Base-by-base conservation (phyloP, 108 stramenopile genomes). In the Nitzschia sp. region DNA sequence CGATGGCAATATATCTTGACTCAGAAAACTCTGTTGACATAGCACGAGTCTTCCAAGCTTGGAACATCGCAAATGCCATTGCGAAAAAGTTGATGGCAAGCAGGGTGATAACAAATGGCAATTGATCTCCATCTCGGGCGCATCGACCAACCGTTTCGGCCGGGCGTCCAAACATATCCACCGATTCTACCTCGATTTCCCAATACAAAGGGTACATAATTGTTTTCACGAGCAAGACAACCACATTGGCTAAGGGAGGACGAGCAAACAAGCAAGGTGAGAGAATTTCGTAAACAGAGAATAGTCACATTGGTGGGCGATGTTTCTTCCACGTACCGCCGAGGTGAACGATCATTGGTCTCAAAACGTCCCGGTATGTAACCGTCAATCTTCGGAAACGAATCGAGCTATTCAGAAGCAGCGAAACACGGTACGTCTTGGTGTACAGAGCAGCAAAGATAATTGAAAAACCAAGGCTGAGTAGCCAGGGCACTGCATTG, bases 361-460 rank as follows among this genome's bases (percentile, higher is more conserved):
- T 28, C 23, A 75, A 19, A 11, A 80, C 79, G 56, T 84, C 79
- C 28, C 23, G 24, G 5, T 29, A 54, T 26, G 53, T 75, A 18
- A 80, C 76, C 35, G 28, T 68, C n/a, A 78, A 54, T 25, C 77
- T 25, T 26, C 57, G 51, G 34, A 73, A 63, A 18, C n/a, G 26
- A 17, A 23, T 15, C 23, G 60, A 35, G 23, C 19, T 34, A 29
- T 54, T 25, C n/a, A 68, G 25, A 27, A 54, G 54, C 23, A 35
- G 17, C 48, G 80, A 80, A 33, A 86, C 29, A 25, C 85, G 69
- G 64, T 73, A 71, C 3, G 80, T 79, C 66, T 86, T 86, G 34
- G 78, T 64, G 30, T 68, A 74, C 25, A 86, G 70, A 28, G 82
- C 82, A 19, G 66, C 48, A 24, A 68, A 34, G 3, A 42, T 48